These are phyloP conservation scores for Tolypocladium guangdongense DNA, from an alignment of 2,329 filamentous ascomycete species.

Conservation along the genomic window DNA sequence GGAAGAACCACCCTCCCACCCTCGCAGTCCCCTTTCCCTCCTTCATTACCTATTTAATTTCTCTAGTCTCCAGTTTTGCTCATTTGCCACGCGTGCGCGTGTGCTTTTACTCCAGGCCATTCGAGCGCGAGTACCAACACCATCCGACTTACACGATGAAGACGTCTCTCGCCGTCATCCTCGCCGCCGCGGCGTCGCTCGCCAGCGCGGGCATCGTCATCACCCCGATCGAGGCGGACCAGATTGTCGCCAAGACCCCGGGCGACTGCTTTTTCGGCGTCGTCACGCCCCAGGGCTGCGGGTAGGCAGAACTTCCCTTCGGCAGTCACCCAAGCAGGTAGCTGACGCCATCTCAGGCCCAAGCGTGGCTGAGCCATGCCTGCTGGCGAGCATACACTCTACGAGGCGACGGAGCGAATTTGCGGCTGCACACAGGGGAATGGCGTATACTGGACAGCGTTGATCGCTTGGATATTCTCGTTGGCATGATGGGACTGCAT, in stretches of 20 bases:
- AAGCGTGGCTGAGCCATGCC: background rate
- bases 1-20: background rate
- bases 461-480: background rate
- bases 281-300: slow-evolving; percentile 45
- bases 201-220: slow-evolving; percentile 44
- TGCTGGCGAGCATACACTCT: background rate
- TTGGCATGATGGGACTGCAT: background rate
- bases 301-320: slow-evolving; percentile 25
- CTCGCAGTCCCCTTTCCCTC: slow-evolving; percentile 1
- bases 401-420: background rate
- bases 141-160: slow-evolving; percentile 14
- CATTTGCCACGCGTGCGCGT: background rate
- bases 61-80: background rate
- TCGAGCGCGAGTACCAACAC: background rate
- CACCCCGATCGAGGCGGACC: slow-evolving; percentile 38
- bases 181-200: slow-evolving; percentile 34
- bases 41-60: background rate
- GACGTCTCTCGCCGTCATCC: slow-evolving; percentile 16
- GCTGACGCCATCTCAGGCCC: background rate
- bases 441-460: background rate
- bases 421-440: background rate
- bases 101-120: too few relatives aligned
- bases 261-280: slow-evolving; percentile 48
- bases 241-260: slow-evolving; percentile 34
- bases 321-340: background rate